These are phyloP conservation scores for Huiozyma naganishii DNA, from an alignment of 805 yeast genomes.

Conservation along the genomic window DNA sequence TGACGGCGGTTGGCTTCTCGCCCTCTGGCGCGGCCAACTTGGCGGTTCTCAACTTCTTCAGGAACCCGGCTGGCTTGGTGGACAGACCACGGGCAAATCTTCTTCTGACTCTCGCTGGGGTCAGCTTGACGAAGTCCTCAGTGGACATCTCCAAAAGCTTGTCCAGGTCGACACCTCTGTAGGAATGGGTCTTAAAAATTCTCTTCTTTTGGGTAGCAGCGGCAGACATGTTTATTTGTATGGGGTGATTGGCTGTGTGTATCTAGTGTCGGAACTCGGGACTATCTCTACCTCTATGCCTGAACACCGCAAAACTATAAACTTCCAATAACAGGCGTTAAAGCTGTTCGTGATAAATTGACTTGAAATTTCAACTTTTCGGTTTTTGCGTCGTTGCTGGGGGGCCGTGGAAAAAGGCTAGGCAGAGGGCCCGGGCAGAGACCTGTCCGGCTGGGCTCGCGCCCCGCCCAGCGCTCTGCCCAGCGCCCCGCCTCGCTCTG, in stretches of 20 bases:
- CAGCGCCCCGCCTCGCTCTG: no score
- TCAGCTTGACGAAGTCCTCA: slow-evolving; percentile 93
- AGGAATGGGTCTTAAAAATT: slow-evolving; percentile 91
- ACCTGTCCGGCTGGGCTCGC: no score
- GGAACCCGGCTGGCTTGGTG: slow-evolving; percentile 88
- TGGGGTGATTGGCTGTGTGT: neutral
- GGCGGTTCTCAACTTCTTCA: slow-evolving; percentile 96
- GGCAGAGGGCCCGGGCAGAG: no score
- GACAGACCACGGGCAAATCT: slow-evolving; percentile 97
- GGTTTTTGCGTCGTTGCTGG: no score
- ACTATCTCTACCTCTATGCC: no score
- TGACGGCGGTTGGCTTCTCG: slow-evolving; percentile 96
- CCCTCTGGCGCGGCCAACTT: slow-evolving; percentile 79
- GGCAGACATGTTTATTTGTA: slow-evolving; percentile 13
- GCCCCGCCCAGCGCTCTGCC: no score
- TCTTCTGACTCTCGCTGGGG: slow-evolving; percentile 99
- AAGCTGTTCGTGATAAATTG: no score
- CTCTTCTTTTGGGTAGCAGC: slow-evolving; percentile 49
- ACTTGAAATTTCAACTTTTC: no score
- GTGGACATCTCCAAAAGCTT: slow-evolving; percentile 87
- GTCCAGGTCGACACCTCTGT: slow-evolving; percentile 96
- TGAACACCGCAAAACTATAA: no score
- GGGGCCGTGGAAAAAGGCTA: no score
- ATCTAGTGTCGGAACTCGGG: neutral
- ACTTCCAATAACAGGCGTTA: no score